Base-by-base conservation (phyloP, 148 eudicot genomes). In the Vaccinium myrtillus region DNA sequence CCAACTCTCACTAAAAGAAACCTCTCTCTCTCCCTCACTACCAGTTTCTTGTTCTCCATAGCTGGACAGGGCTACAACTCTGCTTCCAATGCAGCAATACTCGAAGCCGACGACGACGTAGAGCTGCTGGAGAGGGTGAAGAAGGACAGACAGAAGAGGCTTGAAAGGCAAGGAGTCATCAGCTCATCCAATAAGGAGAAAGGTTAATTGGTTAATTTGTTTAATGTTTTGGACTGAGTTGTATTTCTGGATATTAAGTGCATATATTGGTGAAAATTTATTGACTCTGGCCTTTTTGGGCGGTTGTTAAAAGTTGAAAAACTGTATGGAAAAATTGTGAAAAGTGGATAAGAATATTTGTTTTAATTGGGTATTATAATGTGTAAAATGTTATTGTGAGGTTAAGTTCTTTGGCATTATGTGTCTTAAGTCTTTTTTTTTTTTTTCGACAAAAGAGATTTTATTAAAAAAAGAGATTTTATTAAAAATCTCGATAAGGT, bases 71-170 rank as follows among this genome's bases (percentile, higher is more conserved):
- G 82, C 32, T 6, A 59, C 54, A 4, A 54, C 55, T 63, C 48
- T 30, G 67, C 80, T 55, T 93, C 90, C 21, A 84, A 87, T 86
- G 98, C 99, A 7, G 94, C 98, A 1, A 94, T 95, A 32, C 83
- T 97, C 19, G 99, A 97, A 90, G 98, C 95, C 3, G 99, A 97
- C 65, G 99, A 95, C 55, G 99, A 97, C 77, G 83, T 87, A 14
- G 98, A 95, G 87, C 93, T 97, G 19, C 21, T 97, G 91, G 99
- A 97, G 82, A 97, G 90, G 90, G 97, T 96, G 25, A 96, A 95
- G 91, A 88, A 87, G 87, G 99, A 97, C 81, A 92, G 98, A 77
- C 91, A 95, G 89, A 97, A 91, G 89, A 92, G 99, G 91, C 86
- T 97, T 89, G 98, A 97, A 85, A 92, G 85, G 75, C 98, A 94